These are phyloP conservation scores for Poa annua DNA, from an alignment of 176 grass and related monocot species.

Conservation along the genomic window DNA sequence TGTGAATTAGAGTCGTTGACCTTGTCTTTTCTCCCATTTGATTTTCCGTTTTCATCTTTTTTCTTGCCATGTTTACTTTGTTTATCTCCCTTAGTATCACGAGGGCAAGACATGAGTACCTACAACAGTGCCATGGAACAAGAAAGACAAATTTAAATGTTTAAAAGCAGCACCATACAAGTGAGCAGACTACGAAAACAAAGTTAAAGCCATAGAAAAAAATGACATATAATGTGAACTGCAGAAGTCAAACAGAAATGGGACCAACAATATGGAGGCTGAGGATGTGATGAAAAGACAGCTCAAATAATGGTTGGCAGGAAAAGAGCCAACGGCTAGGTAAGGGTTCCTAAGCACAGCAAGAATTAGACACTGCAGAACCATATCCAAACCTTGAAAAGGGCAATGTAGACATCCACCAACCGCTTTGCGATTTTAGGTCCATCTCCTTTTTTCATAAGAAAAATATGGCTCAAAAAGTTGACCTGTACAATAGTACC, in stretches of 20 bases:
- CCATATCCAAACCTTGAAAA: conserved; percentile 78
- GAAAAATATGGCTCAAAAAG: conserved; percentile 90
- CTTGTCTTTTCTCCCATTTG: conserved; percentile 52
- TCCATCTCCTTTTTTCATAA: conserved; percentile 78
- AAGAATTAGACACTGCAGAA: conserved; percentile 38
- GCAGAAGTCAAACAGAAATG: neutral
- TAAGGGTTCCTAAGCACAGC: conserved; percentile 1
- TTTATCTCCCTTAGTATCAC: conserved; percentile 52
- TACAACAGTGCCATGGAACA: conserved; percentile 43
- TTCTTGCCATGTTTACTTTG: conserved; percentile 62
- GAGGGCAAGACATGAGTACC: conserved; percentile 79
- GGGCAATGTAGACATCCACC: conserved; percentile 90
- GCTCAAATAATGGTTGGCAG: conserved; percentile 33
- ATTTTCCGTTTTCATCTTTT: conserved; percentile 52
- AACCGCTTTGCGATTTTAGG: conserved; percentile 88
- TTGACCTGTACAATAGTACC: conserved; percentile 68
- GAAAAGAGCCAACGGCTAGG: neutral
- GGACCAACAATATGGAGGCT: neutral
- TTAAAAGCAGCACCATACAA: conserved; percentile 22
- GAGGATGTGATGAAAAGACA: conserved; percentile 32
- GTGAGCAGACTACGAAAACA: conserved; percentile 21
- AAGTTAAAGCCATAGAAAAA: neutral
- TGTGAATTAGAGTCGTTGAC: conserved; percentile 41
- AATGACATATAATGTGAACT: neutral
- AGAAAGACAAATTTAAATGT: conserved; percentile 1